Percentiles rank a stretch among this genome's conserved stretches.
These are phyloP conservation scores for Apophysomyces trapeziformis DNA, from an alignment of 371 early-diverging fungal species.

Conservation along the genomic window DNA sequence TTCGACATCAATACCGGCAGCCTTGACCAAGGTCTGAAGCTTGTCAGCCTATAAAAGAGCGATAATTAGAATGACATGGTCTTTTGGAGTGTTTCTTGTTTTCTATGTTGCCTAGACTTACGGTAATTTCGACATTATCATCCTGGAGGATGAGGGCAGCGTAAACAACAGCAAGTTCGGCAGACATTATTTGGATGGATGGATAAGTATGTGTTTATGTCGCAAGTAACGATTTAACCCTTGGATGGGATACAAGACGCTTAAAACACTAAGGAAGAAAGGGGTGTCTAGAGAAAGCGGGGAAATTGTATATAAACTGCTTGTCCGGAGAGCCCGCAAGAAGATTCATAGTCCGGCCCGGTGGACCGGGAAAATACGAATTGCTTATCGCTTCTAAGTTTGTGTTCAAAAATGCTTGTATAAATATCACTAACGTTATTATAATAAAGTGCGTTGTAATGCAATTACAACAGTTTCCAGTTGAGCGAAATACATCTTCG, in stretches of 20 bases:
- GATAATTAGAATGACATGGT: background rate
- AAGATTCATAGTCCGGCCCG: too few relatives aligned
- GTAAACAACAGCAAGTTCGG: slow-evolving; percentile 92
- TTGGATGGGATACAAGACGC: slow-evolving; percentile 9
- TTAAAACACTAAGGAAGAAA: slow-evolving; percentile 9
- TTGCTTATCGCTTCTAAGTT: too few relatives aligned
- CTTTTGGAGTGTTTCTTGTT: background rate
- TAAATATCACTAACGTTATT: too few relatives aligned
- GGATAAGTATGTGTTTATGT: slow-evolving; percentile 7
- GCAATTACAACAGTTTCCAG: too few relatives aligned
- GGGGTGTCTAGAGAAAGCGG: background rate
- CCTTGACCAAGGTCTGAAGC: slow-evolving; percentile 86
- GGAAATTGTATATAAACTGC: too few relatives aligned
- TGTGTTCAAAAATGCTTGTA: too few relatives aligned
- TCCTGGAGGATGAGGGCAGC: slow-evolving; percentile 96
- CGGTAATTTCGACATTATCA: slow-evolving; percentile 92
- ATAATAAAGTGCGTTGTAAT: too few relatives aligned
- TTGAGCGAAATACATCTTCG: too few relatives aligned
- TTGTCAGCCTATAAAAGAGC: slow-evolving; percentile 81
- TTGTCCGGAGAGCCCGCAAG: too few relatives aligned
- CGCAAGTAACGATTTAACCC: slow-evolving; percentile 12
- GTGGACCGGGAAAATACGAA: too few relatives aligned
- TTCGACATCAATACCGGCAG: slow-evolving; percentile 92
- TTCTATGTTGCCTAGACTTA: slow-evolving; percentile 50
- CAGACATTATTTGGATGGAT: slow-evolving; percentile 34